Base-by-base conservation (phyloP, 2,329 filamentous ascomycete genomes). In the Ophiostoma pallidulum region DNA sequence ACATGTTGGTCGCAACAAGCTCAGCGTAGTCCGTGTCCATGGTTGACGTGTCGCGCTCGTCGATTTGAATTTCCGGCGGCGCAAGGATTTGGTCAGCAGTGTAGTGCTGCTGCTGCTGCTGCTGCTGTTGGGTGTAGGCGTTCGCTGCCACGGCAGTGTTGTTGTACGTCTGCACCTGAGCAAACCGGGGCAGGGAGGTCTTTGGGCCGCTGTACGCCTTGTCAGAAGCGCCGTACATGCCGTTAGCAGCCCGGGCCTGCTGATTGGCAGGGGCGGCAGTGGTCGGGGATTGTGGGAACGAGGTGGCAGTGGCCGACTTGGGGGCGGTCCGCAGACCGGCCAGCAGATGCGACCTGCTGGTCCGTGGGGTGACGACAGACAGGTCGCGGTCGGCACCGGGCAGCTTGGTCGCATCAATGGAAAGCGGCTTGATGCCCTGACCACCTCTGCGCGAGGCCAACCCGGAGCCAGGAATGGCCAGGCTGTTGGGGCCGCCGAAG, bases 301-400 rank as follows among this genome's bases (percentile, higher is more conserved):
- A 82, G 33, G 82, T 77, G 18, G 82, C 78, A n/a, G 75, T 77
- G 26, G 80, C 75, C 41, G 85, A 90, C 74, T 95, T 96, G 32
- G 92, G 92, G 43, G 90, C 89, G 53, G 92, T 98, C 62, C 92
- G 82, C 52, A 98, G 75, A 49, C 91, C 91, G 52, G 91, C 91
- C 60, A 98, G 80, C 54, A 98, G 77, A 62, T 98, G 92, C 54
- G 89, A 94, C 56, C 92, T 87, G 67, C 89, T 95, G 47, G 91
- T 97, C 60, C 91, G 85, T 52, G 91, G 92, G 46, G 90, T 94
- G 8, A 86, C 80, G 47, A 79, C 75, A 48, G 80, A 76, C 48
- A 82, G 82, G 54, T 84, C 80, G 51, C 79, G 67, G 57, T 83
- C 80, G 59, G 79, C 76, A 46, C 81, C 77, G 49, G 85, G 76